Percentiles rank a stretch among this genome's conserved stretches.
Evolutionary conservation across 2,329 filamentous ascomycete species (phyloP).

Genomic region (Aspergillus flavus): DNA sequence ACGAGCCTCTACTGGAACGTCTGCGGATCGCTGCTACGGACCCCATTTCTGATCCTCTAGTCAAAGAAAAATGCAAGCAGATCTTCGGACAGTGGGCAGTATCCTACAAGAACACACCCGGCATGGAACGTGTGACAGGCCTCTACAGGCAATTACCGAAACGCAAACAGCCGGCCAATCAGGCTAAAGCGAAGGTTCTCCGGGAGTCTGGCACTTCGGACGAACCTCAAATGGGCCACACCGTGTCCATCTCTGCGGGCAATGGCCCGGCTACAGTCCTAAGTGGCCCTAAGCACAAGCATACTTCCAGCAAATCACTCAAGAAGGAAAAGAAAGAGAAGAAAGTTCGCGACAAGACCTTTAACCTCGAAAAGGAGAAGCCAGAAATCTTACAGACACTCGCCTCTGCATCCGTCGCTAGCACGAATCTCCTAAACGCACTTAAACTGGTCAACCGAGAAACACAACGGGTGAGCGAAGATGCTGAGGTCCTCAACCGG

Average conservation of each 20-base stretch:
- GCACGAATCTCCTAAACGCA: conserved; percentile 86
- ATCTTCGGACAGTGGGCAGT: conserved; percentile 85
- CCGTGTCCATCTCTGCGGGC: conserved; percentile 42
- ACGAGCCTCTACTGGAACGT: conserved; percentile 89
- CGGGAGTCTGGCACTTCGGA: conserved; percentile 68
- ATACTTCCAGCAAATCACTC: conserved; percentile 39
- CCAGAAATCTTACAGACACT: conserved; percentile 85
- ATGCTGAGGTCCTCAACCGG: conserved; percentile 69
- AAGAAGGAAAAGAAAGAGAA: conserved; percentile 50
- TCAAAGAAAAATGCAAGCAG: conserved; percentile 84
- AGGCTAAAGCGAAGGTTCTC: conserved; percentile 80
- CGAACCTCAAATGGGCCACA: conserved; percentile 41
- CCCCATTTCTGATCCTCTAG: conserved; percentile 77
- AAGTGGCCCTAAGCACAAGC: conserved; percentile 40
- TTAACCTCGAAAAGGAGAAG: conserved; percentile 86
- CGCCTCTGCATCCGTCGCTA: conserved; percentile 83
- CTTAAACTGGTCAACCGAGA: conserved; percentile 92
- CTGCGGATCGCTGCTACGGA: conserved; percentile 86
- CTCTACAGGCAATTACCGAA: conserved; percentile 73
- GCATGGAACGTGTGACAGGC: conserved; percentile 75
- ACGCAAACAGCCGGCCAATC: conserved; percentile 70
- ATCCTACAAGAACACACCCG: conserved; percentile 78
- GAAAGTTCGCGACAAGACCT: conserved; percentile 59
- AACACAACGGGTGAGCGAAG: conserved; percentile 82
- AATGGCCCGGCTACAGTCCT: conserved; percentile 41